phyloP scores from a whole-genome alignment of 140 eudicot species.

The Oenanthe javanica region DNA sequence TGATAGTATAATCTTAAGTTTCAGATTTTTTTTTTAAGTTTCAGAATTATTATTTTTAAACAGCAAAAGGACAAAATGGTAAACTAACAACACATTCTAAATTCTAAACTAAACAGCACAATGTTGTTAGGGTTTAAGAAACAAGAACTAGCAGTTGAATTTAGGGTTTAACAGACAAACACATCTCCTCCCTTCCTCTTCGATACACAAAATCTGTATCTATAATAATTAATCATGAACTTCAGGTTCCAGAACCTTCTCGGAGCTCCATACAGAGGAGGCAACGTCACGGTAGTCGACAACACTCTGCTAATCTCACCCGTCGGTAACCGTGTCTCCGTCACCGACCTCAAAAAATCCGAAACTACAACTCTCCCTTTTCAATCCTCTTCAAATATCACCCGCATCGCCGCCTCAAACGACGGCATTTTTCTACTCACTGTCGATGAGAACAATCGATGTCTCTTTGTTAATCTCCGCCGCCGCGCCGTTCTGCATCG shows the following conservation, averaged over 20 bases:
- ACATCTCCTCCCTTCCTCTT: neutral
- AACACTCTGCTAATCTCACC: slow-evolving; percentile 63
- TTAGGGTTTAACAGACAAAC: slow-evolving; percentile 32
- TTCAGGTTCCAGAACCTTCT: slow-evolving; percentile 81
- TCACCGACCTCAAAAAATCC: slow-evolving; percentile 82
- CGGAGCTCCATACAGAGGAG: slow-evolving; percentile 98
- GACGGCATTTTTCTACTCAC: slow-evolving; percentile 74
- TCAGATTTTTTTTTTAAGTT: too few relatives aligned
- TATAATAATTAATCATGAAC: slow-evolving; percentile 40
- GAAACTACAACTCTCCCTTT: slow-evolving; percentile 73
- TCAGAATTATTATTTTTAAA: too few relatives aligned
- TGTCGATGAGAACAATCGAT: slow-evolving; percentile 70
- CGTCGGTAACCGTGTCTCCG: slow-evolving; percentile 78
- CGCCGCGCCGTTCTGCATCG: slow-evolving; percentile 83
- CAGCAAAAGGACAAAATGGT: neutral
- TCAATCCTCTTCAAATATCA: slow-evolving; percentile 70
- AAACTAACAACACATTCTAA: neutral
- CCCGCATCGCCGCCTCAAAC: slow-evolving; percentile 71
- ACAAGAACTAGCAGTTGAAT: neutral
- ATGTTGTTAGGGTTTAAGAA: slow-evolving; percentile 5
- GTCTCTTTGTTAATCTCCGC: slow-evolving; percentile 59
- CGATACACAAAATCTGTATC: neutral
- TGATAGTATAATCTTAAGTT: too few relatives aligned
- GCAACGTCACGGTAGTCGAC: slow-evolving; percentile 46
- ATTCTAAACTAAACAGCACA: neutral